Base-by-base conservation (phyloP, 257 asterid species). In the Sherardia arvensis region DNA sequence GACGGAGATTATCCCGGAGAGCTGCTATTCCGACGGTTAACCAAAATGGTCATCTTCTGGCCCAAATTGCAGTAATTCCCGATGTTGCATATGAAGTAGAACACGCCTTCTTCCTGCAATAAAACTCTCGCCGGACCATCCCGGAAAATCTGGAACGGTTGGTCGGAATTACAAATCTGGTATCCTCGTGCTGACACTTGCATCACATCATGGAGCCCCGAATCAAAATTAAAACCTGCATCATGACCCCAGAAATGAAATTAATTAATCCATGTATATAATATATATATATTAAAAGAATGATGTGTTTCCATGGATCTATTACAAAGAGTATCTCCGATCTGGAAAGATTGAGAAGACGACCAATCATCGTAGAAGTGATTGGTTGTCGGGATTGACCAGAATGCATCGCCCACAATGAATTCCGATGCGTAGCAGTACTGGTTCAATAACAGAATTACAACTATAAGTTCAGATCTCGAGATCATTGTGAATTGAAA, bases 291-390 rank as follows among this genome's bases (percentile, higher is more conserved):
- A 4, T 0, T 22, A 38, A 33, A 34, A 1, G 3, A n/a, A 29
- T n/a, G 40, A 56, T 4, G 27, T 57, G 23, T 40, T 32, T 7
- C 10, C 33, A 4, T 53, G 21, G 4, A 64, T 23, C n/a, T n/a
- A n/a, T 65, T 80, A 87, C 95, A 76, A n/a, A 85, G 85, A 15
- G 85, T 66, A 15, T 85, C 96, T 68, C 87, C 87, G 2, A 73
- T 47, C 11, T 73, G 78, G 64, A 85, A 88, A 43, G 78, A 40
- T 8, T 61, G 68, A 8, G 85, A 76, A 21, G 91, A 79, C 8
- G 96, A 84, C 94, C 96, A 85, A 36, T 84, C 80, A 27, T 75
- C 51, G 74, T 84, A 88, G 78, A 85, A 88, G 76, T 71, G 68
- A 53, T 66, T 63, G 17, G 72, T 69, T 2, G 82, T 77, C 40